Evolutionary conservation across 192 early-diverging fungal genomes (phyloP), one percentile per base, ranked within the genome.

Genomic region (Gaertneriomyces sp.): DNA sequence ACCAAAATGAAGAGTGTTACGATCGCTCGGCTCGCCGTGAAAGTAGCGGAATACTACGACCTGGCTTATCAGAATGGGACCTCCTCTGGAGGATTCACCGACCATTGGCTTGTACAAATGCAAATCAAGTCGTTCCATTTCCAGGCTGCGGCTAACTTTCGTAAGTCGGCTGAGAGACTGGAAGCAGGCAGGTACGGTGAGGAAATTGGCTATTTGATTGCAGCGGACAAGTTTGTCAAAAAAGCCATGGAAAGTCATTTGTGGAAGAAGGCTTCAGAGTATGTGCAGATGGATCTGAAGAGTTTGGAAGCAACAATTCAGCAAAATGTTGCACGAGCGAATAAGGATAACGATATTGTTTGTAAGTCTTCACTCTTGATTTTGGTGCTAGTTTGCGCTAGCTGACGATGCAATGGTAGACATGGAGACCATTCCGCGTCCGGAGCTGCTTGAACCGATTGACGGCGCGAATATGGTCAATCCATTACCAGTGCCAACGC

Each of bases 331-430:
- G 67, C 79, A n/a, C 68, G 75, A 20, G 92, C 93, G 10, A 85
- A 88, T 46, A 92, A 90, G 74, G 94, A 97, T 67, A 97, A 97
- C 54, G 90, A 95, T 68, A 83, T 93, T 45, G 93, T 97, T 16
- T 77, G 74, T 76, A 54, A 53, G 73, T 71, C 20, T 8, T 12
- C 12, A 19, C 9, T 4, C 46, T 45, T 4, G 39, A 17, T 62
- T 38, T 38, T 12, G 17, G 47, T 17, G 12, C 47, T 49, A 49
- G 47, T 49, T 49, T 49, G 11, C 12, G 47, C 17, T n/a, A 12
- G 17, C 47, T 49, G 17, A 12, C 17, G 47, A 49, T 17, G 47
- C 60, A n/a, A 33, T 20, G 2, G 9, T 47, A 75, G 69, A 96
- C 71, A 67, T 94, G 53, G 87, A 94, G 38, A 79, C 78, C 0